Evolutionary conservation across 139 green algal genomes (phyloP).

Genomic region (Chlorella sorokiniana): DNA sequence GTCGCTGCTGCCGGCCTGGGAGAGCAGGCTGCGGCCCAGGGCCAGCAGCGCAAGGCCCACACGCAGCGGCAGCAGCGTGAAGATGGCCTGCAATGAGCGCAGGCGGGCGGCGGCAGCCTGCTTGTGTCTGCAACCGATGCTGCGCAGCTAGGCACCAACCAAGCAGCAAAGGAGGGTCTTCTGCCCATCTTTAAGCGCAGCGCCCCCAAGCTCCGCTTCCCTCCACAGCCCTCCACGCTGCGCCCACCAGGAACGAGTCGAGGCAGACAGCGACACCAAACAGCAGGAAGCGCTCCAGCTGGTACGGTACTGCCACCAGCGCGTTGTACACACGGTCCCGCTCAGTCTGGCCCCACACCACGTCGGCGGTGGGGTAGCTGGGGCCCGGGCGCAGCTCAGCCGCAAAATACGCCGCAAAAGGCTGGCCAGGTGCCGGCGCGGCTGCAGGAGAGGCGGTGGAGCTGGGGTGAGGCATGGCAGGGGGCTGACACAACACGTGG

Average conservation of each 20-base stretch:
- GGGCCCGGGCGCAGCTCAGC: conserved; percentile 41
- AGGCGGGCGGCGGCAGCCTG: too few relatives aligned
- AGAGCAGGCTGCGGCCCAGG: background rate
- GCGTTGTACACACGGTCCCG: conserved; percentile 88
- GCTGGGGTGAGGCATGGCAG: background rate
- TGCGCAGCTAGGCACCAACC: too few relatives aligned
- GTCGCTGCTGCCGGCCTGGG: background rate
- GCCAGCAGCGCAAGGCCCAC: conserved; percentile 35
- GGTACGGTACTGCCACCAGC: conserved; percentile 82
- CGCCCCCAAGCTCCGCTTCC: background rate
- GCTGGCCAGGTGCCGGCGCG: conserved; percentile 1
- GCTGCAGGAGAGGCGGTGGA: background rate
- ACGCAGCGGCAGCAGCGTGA: conserved; percentile 80
- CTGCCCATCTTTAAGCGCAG: too few relatives aligned
- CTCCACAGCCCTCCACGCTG: background rate
- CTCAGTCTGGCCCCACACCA: conserved; percentile 80
- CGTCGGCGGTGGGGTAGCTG: conserved; percentile 59
- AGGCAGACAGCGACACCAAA: conserved; percentile 76
- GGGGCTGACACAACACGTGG: background rate
- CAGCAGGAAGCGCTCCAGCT: conserved; percentile 85
- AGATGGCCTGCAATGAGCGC: conserved; percentile 65
- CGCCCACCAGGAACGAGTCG: conserved; percentile 74
- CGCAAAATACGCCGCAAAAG: conserved; percentile 17
- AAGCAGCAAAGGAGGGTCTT: too few relatives aligned
- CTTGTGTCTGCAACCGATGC: too few relatives aligned